Conservation (phyloP, 306 rosid species). For the Arachis stenosperma region DNA sequence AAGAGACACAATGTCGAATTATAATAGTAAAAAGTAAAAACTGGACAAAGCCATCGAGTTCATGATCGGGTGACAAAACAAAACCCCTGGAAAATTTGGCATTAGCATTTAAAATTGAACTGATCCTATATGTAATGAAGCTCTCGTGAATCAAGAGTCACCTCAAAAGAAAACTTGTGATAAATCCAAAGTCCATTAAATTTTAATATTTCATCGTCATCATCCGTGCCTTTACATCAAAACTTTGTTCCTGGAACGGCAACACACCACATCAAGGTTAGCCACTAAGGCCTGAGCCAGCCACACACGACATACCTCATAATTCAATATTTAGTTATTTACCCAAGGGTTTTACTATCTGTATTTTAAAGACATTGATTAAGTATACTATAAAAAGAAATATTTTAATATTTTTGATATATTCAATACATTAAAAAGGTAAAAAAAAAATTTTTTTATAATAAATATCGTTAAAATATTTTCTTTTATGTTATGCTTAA, state of each 20-base stretch:
- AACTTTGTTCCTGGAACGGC: conserved; percentile 30
- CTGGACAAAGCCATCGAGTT: neutral
- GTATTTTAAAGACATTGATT: no score
- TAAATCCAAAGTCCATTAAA: conserved; percentile 24
- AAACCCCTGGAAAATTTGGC: neutral
- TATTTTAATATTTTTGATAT: no score
- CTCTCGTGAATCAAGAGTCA: no score
- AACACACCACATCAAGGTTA: neutral
- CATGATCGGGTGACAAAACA: neutral
- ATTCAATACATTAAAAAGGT: no score
- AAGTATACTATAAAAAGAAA: no score
- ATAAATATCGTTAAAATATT: no score
- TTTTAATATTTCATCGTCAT: neutral
- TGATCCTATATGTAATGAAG: neutral
- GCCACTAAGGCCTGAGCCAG: neutral
- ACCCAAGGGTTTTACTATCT: neutral
- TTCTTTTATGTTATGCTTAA: no score
- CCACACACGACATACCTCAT: no score
- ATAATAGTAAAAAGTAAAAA: neutral
- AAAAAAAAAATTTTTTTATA: no score
- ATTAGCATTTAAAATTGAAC: conserved; percentile 9
- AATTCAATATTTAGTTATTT: no score
- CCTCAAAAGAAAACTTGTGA: neutral
- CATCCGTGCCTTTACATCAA: conserved; percentile 19
- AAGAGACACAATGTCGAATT: conserved; percentile 1